phyloP scores from a whole-genome alignment of 768 basidiomycete genomes.

The Hericium rajendrae region DNA sequence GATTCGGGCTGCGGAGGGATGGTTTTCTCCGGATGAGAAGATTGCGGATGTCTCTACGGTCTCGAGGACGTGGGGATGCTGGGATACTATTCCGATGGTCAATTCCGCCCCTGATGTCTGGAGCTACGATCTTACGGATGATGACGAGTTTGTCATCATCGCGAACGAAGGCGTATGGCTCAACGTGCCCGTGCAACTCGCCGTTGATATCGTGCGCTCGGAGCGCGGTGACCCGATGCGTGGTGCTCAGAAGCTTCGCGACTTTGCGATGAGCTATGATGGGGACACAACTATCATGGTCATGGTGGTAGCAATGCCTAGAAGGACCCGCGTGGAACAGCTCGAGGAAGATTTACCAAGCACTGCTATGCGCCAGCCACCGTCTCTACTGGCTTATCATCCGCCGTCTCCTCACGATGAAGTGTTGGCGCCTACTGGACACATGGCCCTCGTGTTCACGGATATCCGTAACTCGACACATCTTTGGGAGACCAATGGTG shows the following conservation, averaged over 20 bases:
- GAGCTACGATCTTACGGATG: conserved; percentile 58
- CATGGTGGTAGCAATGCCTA: conserved; percentile 86
- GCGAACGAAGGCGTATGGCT: conserved; percentile 93
- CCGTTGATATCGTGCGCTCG: conserved; percentile 86
- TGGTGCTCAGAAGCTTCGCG: conserved; percentile 92
- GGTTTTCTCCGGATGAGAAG: conserved; percentile 82
- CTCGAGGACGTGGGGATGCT: conserved; percentile 92
- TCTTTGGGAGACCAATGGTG: conserved; percentile 89
- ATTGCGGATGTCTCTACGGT: conserved; percentile 88
- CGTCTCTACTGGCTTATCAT: too few species aligned
- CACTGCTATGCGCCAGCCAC: conserved; percentile 17
- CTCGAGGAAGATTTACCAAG: conserved; percentile 33
- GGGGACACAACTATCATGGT: conserved; percentile 93
- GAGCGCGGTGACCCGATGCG: conserved; percentile 69
- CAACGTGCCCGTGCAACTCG: conserved; percentile 86
- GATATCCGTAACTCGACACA: conserved; percentile 97
- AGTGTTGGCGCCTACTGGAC: conserved; percentile 76
- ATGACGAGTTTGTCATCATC: conserved; percentile 94
- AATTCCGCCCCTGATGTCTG: conserved; percentile 80
- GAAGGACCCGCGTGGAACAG: conserved; percentile 36
- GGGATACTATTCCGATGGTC: conserved; percentile 78
- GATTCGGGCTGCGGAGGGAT: conserved; percentile 89
- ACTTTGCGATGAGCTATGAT: conserved; percentile 95
- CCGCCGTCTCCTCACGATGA: conserved; percentile 28
- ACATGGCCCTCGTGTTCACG: conserved; percentile 91